phyloP scores from a whole-genome alignment of 2,329 filamentous ascomycete genomes.

The Talaromyces verruculosus region DNA sequence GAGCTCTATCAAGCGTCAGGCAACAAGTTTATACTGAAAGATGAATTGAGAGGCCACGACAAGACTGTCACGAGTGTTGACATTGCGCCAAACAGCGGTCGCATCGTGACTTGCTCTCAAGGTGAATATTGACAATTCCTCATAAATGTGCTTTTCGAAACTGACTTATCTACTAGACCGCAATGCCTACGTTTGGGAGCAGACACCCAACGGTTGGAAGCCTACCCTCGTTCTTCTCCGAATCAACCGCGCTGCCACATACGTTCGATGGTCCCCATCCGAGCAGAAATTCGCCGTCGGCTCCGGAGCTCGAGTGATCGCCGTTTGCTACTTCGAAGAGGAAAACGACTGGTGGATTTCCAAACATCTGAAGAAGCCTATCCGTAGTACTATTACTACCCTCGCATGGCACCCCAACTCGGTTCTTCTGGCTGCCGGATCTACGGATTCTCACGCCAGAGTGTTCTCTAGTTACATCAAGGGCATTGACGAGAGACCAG shows the following conservation, averaged over 20 bases:
- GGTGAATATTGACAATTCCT: conserved; percentile 51
- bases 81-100: conserved; percentile 84
- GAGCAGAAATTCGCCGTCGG: conserved; percentile 98
- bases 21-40: conserved; percentile 75
- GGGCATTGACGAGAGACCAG: conserved; percentile 81
- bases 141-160: not conserved
- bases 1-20: conserved; percentile 80
- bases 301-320: conserved; percentile 91
- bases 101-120: conserved; percentile 97
- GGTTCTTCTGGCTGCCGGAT: conserved; percentile 88
- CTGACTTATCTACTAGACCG: conserved; percentile 62
- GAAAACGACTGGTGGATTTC: conserved; percentile 99
- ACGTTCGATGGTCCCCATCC: conserved; percentile 93
- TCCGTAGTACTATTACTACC: conserved; percentile 92
- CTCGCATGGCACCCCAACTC: conserved; percentile 98
- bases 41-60: conserved; percentile 94
- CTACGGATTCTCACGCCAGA: conserved; percentile 93
- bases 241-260: conserved; percentile 94
- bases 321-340: conserved; percentile 97
- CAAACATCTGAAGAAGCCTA: conserved; percentile 98
- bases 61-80: conserved; percentile 96
- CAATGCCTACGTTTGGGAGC: conserved; percentile 98
- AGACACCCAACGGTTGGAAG: conserved; percentile 88
- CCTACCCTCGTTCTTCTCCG: conserved; percentile 94
- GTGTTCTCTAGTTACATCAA: conserved; percentile 97